These are phyloP conservation scores for Solanum aculeatissimum DNA, from an alignment of 305 asterid genomes.

Conservation along the genomic window DNA sequence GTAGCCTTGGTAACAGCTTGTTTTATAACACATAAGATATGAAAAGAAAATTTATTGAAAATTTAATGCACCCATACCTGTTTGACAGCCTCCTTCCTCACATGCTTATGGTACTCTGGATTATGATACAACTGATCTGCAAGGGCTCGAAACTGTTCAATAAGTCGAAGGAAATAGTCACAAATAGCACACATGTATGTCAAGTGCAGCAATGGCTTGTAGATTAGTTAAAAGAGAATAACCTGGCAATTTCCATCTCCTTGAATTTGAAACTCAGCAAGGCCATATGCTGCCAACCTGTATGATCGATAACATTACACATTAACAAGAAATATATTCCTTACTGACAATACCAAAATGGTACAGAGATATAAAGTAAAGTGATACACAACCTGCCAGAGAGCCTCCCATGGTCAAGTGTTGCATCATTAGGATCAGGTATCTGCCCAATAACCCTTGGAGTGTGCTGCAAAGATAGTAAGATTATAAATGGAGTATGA, in stretches of 20 bases:
- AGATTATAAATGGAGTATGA: neutral
- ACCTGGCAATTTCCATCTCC: constrained; percentile 99
- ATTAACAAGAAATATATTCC: neutral
- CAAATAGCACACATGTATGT: neutral
- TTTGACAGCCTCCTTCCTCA: constrained; percentile 66
- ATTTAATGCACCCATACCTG: constrained; percentile 34
- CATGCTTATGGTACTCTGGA: constrained; percentile 66
- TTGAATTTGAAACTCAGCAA: constrained; percentile 81
- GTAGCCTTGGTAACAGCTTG: neutral
- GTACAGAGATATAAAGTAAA: neutral
- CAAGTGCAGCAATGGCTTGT: neutral
- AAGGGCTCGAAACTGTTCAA: constrained; percentile 82
- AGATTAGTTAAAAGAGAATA: constrained; percentile 13
- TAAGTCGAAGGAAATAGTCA: constrained; percentile 1
- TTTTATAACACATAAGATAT: neutral
- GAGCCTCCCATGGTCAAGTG: constrained; percentile 76
- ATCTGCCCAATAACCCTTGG: constrained; percentile 66
- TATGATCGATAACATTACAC: neutral
- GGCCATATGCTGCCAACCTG: constrained; percentile 71
- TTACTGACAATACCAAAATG: neutral
- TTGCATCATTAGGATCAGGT: constrained; percentile 86
- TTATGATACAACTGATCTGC: constrained; percentile 80
- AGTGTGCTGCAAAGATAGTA: constrained; percentile 59
- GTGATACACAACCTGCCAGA: constrained; percentile 48
- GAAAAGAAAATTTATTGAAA: neutral